Evolutionary conservation across 352 stramenopile genomes (phyloP).

Genomic region (Phytophthora fragariae): DNA sequence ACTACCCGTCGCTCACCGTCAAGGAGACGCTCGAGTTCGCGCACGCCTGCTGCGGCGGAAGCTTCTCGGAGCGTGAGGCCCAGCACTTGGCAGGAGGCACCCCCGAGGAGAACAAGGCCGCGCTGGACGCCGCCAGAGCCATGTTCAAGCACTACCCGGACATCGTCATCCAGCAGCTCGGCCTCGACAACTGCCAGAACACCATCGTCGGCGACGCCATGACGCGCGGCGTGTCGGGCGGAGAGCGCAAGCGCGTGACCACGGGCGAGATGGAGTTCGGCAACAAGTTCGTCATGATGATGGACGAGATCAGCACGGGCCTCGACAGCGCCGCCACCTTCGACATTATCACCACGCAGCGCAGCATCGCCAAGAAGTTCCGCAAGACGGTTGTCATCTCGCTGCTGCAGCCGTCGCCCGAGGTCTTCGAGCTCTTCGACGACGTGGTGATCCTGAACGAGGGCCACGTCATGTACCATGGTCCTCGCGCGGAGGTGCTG

Average conservation of each 20-base stretch:
- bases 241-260: constrained; percentile 81
- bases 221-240: constrained; percentile 72
- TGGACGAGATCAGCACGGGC: constrained; percentile 86
- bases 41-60: constrained; percentile 31
- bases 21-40: background rate
- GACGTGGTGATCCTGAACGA: constrained; percentile 93
- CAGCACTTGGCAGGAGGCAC: constrained; percentile 18
- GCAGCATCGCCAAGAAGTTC: constrained; percentile 59
- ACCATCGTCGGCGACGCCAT: constrained; percentile 75
- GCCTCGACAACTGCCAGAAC: constrained; percentile 61
- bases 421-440: constrained; percentile 95
- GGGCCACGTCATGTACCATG: constrained; percentile 90
- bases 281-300: constrained; percentile 77
- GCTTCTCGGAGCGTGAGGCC: background rate
- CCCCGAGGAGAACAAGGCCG: constrained; percentile 32
- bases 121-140: constrained; percentile 18
- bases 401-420: constrained; percentile 91
- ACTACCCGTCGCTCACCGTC: background rate
- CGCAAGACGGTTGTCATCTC: constrained; percentile 72
- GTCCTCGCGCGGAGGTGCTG: constrained; percentile 49
- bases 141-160: constrained; percentile 27
- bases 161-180: constrained; percentile 57
- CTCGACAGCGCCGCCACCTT: constrained; percentile 70
- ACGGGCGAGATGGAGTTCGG: constrained; percentile 87
- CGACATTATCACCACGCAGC: constrained; percentile 66